Evolutionary conservation across 176 grass and related monocot species (phyloP), one percentile per base, ranked within the genome.

Genomic region (Aegilops bicornis): DNA sequence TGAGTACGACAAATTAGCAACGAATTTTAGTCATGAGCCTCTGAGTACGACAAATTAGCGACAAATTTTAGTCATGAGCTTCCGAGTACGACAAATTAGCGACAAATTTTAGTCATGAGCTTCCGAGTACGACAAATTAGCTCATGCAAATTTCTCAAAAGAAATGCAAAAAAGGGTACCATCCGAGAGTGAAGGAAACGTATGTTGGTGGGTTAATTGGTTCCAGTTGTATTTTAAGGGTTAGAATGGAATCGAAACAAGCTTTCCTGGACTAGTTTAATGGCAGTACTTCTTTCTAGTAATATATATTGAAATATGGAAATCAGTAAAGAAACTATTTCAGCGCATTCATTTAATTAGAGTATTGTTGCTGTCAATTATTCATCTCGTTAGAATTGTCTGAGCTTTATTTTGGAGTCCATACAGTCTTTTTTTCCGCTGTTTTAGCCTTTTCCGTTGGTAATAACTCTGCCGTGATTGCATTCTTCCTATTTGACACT

Each of bases 271-370:
- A 20, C 36, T 80, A 50, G 19, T 80, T 76, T 30, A 79, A n/a
- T 42, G 25, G 13, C 7, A 76, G 43, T 52, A 20, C 56, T 83
- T 80, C n/a, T 22, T 47, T 42, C 71, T 76, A 76, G 72, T 12
- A 79, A 83, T 40, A 58, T 84, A 37, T 84, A 37, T 17, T 82
- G 60, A 48, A 83, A 66, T 59, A 79, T 42, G 64, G 2, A 23
- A 27, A 43, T 23, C 54, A 30, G 17, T 72, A 37, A 42, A 64
- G 48, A 69, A 77, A 37, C 50, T 78, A 86, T 71, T 29, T 58
- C 14, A 42, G 58, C 29, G 16, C 40, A 39, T 79, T 52, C n/a
- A 27, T 78, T 86, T 73, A 11, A n/a, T 16, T 70, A 27, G 47
- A 20, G 16, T 80, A 67, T 63, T 79, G 43, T 47, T 68, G 35